phyloP scores from a whole-genome alignment of 2,329 filamentous ascomycete genomes.

The Aspergillus brunneoviolaceus region DNA sequence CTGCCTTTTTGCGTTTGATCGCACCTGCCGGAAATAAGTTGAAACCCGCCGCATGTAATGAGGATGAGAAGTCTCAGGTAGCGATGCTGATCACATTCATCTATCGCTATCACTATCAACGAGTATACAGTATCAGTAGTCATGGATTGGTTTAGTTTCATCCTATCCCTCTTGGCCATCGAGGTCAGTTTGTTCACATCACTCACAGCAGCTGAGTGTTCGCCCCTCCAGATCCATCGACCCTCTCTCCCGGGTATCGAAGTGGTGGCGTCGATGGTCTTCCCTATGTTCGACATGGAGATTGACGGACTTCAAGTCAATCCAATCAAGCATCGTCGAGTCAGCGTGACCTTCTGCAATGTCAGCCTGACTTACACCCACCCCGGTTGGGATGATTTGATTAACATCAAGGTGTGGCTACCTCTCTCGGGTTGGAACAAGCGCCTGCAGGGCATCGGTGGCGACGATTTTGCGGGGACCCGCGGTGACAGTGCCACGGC shows the following conservation, averaged over 20 bases:
- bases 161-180: not conserved
- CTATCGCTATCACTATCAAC: not conserved
- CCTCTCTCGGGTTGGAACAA: constrained; percentile 6
- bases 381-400: not conserved
- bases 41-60: not conserved
- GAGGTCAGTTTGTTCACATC: not conserved
- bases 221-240: not conserved
- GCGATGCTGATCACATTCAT: not conserved
- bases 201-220: not conserved
- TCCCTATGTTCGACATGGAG: not conserved
- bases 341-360: constrained; percentile 1
- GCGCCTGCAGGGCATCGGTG: constrained; percentile 9
- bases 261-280: not conserved
- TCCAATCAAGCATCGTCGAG: not conserved
- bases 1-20: not conserved
- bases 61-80: not conserved
- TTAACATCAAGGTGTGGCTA: constrained; percentile 10
- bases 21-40: not conserved
- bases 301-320: not conserved
- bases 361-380: constrained; percentile 8
- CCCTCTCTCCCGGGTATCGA: not conserved
- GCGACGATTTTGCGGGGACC: constrained; percentile 3
- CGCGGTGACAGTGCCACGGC: not conserved
- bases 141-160: not conserved
- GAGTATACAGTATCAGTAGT: not conserved